Percentiles rank a stretch among this genome's conserved stretches.
Conservation (phyloP, 345 rosid genomes). For the Syzygium aqueum region DNA sequence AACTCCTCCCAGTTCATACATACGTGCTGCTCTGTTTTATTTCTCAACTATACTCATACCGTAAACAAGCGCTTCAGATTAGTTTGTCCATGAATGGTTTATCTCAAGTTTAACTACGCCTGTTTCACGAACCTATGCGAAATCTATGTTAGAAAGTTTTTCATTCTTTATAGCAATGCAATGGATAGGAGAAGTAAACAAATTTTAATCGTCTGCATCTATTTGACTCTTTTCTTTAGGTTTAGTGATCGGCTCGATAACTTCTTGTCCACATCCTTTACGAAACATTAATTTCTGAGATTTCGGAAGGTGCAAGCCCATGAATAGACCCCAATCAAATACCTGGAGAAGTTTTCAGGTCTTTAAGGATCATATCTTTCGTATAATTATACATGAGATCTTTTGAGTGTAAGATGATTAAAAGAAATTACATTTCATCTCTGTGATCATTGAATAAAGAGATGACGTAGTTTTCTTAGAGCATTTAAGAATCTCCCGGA, state of each 20-base stretch:
- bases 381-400: background rate
- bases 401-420: too few species aligned
- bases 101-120: background rate
- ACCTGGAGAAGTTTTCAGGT: background rate
- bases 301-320: background rate
- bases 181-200: background rate
- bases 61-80: background rate
- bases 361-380: background rate
- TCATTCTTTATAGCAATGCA: background rate
- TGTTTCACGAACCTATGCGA: background rate
- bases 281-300: background rate
- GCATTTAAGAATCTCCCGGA: background rate
- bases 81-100: background rate
- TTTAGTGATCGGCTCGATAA: background rate
- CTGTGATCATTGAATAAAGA: background rate
- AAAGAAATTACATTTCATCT: background rate
- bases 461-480: background rate
- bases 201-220: background rate
- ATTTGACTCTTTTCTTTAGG: background rate
- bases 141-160: background rate
- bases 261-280: background rate
- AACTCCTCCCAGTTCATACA: background rate
- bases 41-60: background rate
- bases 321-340: background rate
- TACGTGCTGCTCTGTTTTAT: background rate